Conservation (phyloP, 441 rosid genomes). For the Euphorbia corollata region DNA sequence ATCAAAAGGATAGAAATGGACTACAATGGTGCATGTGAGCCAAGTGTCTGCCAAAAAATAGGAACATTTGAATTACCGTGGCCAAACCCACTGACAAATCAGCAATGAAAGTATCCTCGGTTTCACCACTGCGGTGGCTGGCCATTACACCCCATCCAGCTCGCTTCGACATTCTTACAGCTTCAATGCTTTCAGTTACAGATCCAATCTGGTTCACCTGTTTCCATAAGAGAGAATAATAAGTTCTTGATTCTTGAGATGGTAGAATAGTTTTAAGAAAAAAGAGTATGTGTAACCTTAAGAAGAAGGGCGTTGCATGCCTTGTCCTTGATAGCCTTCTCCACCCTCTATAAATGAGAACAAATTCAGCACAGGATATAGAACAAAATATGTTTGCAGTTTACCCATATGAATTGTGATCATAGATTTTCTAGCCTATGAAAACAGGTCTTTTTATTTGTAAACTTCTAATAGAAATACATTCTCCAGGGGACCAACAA, state of each 20-base stretch:
- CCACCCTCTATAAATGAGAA: conserved; percentile 60
- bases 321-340: conserved; percentile 75
- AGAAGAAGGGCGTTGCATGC: conserved; percentile 95
- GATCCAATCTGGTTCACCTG: conserved; percentile 97
- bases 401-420: not conserved
- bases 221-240: conserved; percentile 10
- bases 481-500: not conserved
- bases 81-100: conserved; percentile 87
- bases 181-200: conserved; percentile 94
- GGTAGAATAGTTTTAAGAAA: not conserved
- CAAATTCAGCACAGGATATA: not conserved
- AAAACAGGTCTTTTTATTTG: not conserved
- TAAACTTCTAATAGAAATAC: not conserved
- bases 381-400: not conserved
- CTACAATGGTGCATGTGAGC: not conserved
- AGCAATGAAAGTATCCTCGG: conserved; percentile 97
- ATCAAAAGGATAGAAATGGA: not conserved
- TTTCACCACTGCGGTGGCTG: conserved; percentile 97
- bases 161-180: conserved; percentile 85
- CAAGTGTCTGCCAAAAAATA: not conserved
- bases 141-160: conserved; percentile 99
- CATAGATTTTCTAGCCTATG: not conserved
- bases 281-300: conserved; percentile 40
- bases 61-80: conserved; percentile 43
- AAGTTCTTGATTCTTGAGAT: not conserved